A percentile compares a stretch with the other conserved stretches of the same genome.
Evolutionary conservation across 352 stramenopile genomes (phyloP).

Genomic region (Elongisporangium anandrum): DNA sequence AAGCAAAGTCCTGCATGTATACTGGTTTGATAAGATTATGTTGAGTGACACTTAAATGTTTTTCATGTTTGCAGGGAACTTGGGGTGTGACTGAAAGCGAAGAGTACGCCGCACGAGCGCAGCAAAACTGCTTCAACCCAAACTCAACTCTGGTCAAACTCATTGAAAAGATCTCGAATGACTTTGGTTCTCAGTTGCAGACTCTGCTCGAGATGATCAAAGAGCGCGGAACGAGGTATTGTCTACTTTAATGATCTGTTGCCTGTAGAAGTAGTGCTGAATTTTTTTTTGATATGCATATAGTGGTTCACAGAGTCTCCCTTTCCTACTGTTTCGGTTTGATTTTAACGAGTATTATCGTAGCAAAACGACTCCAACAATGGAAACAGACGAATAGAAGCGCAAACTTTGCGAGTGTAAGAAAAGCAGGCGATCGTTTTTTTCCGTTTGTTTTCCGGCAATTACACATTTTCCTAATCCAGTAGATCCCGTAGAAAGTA

Average conservation of each 20-base stretch:
- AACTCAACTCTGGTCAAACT: conserved; percentile 50
- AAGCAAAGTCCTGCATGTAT: conserved; percentile 1
- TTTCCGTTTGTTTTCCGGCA: too few relatives aligned
- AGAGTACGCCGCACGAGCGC: conserved; percentile 27
- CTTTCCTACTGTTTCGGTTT: conserved; percentile 85
- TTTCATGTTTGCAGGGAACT: conserved; percentile 28
- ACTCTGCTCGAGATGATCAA: conserved; percentile 72
- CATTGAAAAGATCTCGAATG: conserved; percentile 57
- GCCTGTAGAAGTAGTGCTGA: background rate
- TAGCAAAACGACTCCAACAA: conserved; percentile 38
- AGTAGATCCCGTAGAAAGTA: conserved; percentile 73
- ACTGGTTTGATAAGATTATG: background rate
- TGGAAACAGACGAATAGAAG: conserved; percentile 43
- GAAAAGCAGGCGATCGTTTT: too few relatives aligned
- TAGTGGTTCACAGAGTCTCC: conserved; percentile 68
- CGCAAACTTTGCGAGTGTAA: background rate
- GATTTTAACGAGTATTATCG: conserved; percentile 92
- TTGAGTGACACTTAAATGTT: too few relatives aligned
- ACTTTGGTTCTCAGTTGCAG: conserved; percentile 64
- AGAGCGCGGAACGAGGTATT: conserved; percentile 44
- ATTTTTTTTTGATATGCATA: conserved; percentile 4
- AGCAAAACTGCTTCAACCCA: conserved; percentile 33
- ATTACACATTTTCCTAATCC: conserved; percentile 15
- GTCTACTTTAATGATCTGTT: conserved; percentile 4
- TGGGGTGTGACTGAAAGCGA: conserved; percentile 59